Base-by-base conservation (phyloP, 2,329 filamentous ascomycete species). In the Exophiala sideris region DNA sequence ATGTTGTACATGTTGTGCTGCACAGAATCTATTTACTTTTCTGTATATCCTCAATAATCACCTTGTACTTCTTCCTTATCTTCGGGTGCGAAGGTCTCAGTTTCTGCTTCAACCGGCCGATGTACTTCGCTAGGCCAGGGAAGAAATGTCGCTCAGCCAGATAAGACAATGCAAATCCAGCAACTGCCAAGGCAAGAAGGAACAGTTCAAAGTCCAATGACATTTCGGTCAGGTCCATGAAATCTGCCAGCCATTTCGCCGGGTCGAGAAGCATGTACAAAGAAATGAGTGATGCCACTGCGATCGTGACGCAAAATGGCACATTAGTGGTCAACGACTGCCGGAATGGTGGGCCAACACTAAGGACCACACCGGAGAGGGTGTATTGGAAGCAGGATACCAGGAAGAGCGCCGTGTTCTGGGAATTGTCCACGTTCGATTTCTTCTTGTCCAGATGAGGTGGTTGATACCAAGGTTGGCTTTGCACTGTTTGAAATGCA, bases 361-460 rank as follows among this genome's bases (percentile, higher is more conserved):
- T 95, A 29, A 99, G 79, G 1, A 97, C 87, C 36, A 97, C 80
- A 3, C 89, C 94, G 0, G 90, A 88, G 18, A 96, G 79, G 35
- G 95, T 95, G 70, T 99, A 99, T 69, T 97, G 91, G 66, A 91
- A 97, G 69, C 91, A 96, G 1, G 88, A 95, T 4, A 91, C 78
- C 29, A 97, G 74, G 75, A 99, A 99, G 1, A 99, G 76, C 0
- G 88, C 85, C 0, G 92, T 96, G 66, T 99, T 97, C 65, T 97
- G 88, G 8, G 90, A 96, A 70, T 97, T 97, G 65, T 87, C 80
- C 49, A 91, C 87, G 67, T 94, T 95, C 20, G 88, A 87, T 66
- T 94, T 87, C 29, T 95, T 81, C 21, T 81, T 82, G 66, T 91
- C 82, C 21, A 95, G 69, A 52, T 85, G 78, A 0, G 94, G 94